Evolutionary conservation across 768 basidiomycete species (phyloP), one percentile per base, ranked within the genome.

Genomic region (Thelephora ganbajun): DNA sequence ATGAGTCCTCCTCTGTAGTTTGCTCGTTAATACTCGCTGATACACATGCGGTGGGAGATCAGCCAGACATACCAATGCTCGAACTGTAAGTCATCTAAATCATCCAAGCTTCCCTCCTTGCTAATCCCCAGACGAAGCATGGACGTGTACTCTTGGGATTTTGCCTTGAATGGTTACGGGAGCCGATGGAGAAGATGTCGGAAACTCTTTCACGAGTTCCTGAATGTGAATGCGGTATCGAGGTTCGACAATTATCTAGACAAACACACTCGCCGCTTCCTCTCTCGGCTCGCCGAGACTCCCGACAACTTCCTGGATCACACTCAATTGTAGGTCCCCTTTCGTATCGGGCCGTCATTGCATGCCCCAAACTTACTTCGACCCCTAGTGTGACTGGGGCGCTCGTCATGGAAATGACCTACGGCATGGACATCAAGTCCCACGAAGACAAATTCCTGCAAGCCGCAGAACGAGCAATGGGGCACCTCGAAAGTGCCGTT

Each of bases 381-480:
- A n/a, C 34, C 19, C n/a, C 5, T 16, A 59, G 58, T 11, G 52
- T 54, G 48, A 44, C 55, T 6, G 59, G 54, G 2, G 53, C 51
- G 6, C 51, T 53, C 39, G 54, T 57, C 47, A 53, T 59, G 47
- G 45, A 50, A 4, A 43, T 60, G 35, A 55, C 51, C 20, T 60
- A 60, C 44, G 59, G 53, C 11, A 50, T 54, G 37, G 47, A 57
- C 23, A 52, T 57, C 33, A 45, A 50, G 22, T 48, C 49, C 9
- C 49, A 55, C 36, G 35, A 56, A 44, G 57, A 59, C 33, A 45
- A 45, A 6, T 54, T 52, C 46, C 52, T 59, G 35, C 13, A 50
- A 22, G 46, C 54, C 16, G 53, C 54, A 1, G 55, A 56, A 39
- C 52, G 11, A 39, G 52, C 35, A 42, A 50, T 44, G 23, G 47